phyloP scores from a whole-genome alignment of 352 stramenopile genomes.

The Phytophthora ohioensis region DNA sequence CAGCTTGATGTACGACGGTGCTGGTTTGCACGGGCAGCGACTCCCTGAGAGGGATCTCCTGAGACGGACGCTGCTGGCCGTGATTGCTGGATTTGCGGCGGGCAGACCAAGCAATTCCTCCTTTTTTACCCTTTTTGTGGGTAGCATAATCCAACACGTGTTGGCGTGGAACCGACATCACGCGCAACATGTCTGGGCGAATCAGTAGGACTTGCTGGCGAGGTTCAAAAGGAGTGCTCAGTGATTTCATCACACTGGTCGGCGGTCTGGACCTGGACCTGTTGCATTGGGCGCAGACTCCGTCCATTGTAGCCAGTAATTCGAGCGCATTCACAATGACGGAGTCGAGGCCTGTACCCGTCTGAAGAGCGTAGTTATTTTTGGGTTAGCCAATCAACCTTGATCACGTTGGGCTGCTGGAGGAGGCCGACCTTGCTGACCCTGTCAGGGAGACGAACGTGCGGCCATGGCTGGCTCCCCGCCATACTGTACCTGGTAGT shows the following conservation, averaged over 20 bases:
- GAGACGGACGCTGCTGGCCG: no score
- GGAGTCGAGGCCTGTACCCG: background rate
- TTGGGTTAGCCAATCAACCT: background rate
- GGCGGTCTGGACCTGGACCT: background rate
- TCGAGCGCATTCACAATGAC: background rate
- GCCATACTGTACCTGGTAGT: background rate
- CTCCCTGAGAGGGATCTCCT: no score
- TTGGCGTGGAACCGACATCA: background rate
- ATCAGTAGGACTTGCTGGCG: background rate
- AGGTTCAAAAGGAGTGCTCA: background rate
- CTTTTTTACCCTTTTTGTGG: background rate
- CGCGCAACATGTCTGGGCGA: background rate
- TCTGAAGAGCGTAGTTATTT: background rate
- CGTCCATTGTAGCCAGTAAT: background rate
- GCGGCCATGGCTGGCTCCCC: background rate
- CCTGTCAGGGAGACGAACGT: background rate
- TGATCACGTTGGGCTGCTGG: background rate
- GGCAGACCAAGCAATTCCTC: background rate
- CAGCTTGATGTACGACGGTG: no score
- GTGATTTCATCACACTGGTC: background rate
- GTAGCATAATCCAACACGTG: background rate
- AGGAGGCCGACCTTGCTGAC: background rate
- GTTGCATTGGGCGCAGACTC: background rate
- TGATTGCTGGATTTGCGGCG: no score
- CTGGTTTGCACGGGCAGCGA: no score